phyloP scores from a whole-genome alignment of 2,329 filamentous ascomycete species.

The Aureobasidium lini region DNA sequence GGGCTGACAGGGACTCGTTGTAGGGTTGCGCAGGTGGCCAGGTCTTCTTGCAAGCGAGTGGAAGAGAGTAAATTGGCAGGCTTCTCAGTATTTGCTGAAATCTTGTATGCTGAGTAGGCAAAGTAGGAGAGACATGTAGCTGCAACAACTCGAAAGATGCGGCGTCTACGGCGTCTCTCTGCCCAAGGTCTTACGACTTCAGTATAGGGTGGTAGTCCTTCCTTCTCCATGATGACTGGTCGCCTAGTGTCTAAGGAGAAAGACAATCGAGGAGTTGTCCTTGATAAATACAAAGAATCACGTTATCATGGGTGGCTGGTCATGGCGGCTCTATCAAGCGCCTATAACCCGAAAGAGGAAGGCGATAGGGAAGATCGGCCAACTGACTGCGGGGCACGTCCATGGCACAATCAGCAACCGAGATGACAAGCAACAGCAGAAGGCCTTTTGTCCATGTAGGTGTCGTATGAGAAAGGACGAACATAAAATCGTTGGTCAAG shows the following conservation, averaged over 20 bases:
- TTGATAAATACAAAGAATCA: neutral
- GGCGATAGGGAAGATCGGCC: conserved; percentile 1
- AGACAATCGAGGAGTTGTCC: neutral
- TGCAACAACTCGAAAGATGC: conserved; percentile 7
- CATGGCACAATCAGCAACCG: too few relatives aligned
- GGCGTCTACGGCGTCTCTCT: conserved; percentile 7
- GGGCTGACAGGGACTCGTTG: conserved; percentile 50
- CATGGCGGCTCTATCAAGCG: neutral
- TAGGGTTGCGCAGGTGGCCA: conserved; percentile 50
- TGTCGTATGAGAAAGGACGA: too few relatives aligned
- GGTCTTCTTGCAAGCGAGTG: conserved; percentile 46
- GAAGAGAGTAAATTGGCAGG: conserved; percentile 37
- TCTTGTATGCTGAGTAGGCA: conserved; percentile 10
- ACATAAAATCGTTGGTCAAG: too few relatives aligned
- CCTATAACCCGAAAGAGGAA: neutral
- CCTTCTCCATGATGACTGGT: conserved; percentile 7
- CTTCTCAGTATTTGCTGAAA: conserved; percentile 11
- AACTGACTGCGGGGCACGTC: neutral
- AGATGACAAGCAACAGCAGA: too few relatives aligned
- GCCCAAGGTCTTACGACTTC: conserved; percentile 11
- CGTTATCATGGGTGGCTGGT: conserved; percentile 2
- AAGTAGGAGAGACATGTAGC: conserved; percentile 11
- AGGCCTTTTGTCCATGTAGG: too few relatives aligned
- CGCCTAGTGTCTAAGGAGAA: neutral
- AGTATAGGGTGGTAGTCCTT: conserved; percentile 10